phyloP scores from a whole-genome alignment of 2,329 filamentous ascomycete species.

The Neocatenulostroma microsporum region DNA sequence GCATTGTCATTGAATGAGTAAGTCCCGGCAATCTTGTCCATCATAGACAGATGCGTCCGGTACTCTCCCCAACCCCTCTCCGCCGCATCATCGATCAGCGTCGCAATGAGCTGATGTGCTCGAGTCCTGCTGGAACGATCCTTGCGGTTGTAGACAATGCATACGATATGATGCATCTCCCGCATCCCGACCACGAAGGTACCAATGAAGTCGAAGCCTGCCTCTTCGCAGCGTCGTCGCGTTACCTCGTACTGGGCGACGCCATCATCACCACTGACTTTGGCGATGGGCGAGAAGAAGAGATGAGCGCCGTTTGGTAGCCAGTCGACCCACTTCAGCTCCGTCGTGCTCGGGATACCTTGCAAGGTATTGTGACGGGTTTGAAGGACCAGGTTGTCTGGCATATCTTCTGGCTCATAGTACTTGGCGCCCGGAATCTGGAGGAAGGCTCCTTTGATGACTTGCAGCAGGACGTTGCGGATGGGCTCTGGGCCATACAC shows the following conservation, averaged over 20 bases:
- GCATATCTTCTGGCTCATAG: constrained; percentile 36
- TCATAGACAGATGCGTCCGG: constrained; percentile 38
- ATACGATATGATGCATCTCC: constrained; percentile 51
- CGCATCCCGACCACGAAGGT: constrained; percentile 45
- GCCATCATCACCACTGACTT: constrained; percentile 42
- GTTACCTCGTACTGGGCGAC: constrained; percentile 39
- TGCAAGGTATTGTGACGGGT: constrained; percentile 21
- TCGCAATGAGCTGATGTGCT: constrained; percentile 33
- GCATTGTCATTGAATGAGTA: constrained; percentile 38
- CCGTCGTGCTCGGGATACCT: constrained; percentile 26
- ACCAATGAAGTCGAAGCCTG: constrained; percentile 46
- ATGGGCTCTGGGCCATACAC: constrained; percentile 29
- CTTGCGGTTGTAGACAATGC: constrained; percentile 45
- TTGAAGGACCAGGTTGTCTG: constrained; percentile 25
- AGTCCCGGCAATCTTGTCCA: constrained; percentile 39
- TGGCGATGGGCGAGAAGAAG: constrained; percentile 48
- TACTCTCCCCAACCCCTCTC: constrained; percentile 36
- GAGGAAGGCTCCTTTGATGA: constrained; percentile 39
- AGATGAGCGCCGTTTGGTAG: constrained; percentile 46
- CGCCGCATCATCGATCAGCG: constrained; percentile 35
- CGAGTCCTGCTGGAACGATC: constrained; percentile 33
- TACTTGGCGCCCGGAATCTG: constrained; percentile 38
- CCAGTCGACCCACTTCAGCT: constrained; percentile 43
- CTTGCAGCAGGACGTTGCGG: constrained; percentile 25
- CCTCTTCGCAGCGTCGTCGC: constrained; percentile 25